phyloP scores from a whole-genome alignment of 768 basidiomycete genomes.

The Pluteus cervinus region DNA sequence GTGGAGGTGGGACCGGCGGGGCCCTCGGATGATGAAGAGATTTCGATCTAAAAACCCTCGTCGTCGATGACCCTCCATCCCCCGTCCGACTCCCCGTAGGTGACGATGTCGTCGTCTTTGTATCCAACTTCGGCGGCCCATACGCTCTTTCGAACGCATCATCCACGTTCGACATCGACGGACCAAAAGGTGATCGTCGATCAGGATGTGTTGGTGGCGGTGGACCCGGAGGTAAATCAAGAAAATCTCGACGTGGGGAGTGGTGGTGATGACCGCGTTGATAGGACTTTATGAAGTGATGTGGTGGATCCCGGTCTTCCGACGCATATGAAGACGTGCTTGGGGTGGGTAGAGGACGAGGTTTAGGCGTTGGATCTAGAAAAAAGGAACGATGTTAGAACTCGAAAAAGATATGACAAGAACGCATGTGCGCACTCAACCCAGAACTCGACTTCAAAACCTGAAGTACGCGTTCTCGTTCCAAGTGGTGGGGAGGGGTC shows the following conservation, averaged over 20 bases:
- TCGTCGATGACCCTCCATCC: slow-evolving; percentile 6
- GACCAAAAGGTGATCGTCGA: neutral
- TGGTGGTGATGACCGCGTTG: no score
- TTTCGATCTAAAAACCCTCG: slow-evolving; percentile 44
- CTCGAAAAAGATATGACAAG: slow-evolving; percentile 19
- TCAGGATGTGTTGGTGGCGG: slow-evolving; percentile 4
- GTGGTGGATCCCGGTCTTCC: slow-evolving; percentile 19
- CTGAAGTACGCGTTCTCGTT: slow-evolving; percentile 64
- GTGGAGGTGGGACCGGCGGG: slow-evolving; percentile 32
- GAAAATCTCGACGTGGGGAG: no score
- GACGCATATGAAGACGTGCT: slow-evolving; percentile 16
- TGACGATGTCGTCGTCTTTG: slow-evolving; percentile 9
- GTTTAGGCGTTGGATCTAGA: slow-evolving; percentile 18
- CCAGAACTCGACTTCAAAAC: slow-evolving; percentile 58
- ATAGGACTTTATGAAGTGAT: no score
- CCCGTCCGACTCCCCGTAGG: slow-evolving; percentile 8
- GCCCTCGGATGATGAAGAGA: slow-evolving; percentile 44
- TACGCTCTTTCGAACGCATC: no score
- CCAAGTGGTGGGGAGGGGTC: no score
- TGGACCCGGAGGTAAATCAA: no score
- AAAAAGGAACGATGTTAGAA: slow-evolving; percentile 2
- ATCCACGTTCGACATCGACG: neutral
- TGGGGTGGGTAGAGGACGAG: slow-evolving; percentile 10
- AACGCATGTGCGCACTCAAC: slow-evolving; percentile 25
- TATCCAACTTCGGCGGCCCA: no score